Conservation (phyloP, 108 stramenopile species). For the Skeletonema grethae region DNA sequence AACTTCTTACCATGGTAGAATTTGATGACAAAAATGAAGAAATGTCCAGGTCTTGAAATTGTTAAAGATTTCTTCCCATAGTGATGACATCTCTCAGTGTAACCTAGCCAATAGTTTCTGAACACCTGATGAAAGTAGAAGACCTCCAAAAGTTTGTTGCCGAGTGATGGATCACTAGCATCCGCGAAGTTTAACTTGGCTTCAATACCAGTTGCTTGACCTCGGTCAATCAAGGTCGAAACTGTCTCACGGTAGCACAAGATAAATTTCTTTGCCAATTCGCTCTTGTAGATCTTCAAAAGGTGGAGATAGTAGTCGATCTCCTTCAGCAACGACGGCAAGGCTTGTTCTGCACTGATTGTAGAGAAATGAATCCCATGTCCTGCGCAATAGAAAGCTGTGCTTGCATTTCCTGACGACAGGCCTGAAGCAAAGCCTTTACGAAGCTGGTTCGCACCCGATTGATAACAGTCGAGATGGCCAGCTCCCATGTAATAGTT, state of each 20-base stretch:
- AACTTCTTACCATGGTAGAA: neutral
- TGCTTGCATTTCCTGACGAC: neutral
- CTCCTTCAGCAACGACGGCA: neutral
- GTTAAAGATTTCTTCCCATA: neutral
- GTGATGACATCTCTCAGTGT: constrained; percentile 2
- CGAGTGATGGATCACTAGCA: neutral
- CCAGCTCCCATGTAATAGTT: neutral
- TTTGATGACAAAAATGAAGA: neutral
- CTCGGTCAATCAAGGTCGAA: neutral
- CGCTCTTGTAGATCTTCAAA: neutral
- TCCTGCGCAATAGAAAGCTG: neutral
- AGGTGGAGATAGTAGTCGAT: neutral
- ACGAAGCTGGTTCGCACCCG: neutral
- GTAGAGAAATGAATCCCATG: neutral
- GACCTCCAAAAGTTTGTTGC: neutral
- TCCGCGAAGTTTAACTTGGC: neutral
- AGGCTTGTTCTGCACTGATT: neutral
- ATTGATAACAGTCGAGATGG: neutral
- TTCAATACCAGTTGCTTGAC: neutral
- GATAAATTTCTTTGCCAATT: neutral
- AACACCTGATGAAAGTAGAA: neutral
- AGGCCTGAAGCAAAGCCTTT: neutral
- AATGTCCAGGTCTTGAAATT: neutral
- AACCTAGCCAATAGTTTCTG: constrained; percentile 3
- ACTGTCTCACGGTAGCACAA: neutral